A percentile compares a stretch with the other conserved stretches of the same genome.
These are phyloP conservation scores for Trichoderma citrinoviride DNA, from an alignment of 2,329 filamentous ascomycete genomes.

Conservation along the genomic window DNA sequence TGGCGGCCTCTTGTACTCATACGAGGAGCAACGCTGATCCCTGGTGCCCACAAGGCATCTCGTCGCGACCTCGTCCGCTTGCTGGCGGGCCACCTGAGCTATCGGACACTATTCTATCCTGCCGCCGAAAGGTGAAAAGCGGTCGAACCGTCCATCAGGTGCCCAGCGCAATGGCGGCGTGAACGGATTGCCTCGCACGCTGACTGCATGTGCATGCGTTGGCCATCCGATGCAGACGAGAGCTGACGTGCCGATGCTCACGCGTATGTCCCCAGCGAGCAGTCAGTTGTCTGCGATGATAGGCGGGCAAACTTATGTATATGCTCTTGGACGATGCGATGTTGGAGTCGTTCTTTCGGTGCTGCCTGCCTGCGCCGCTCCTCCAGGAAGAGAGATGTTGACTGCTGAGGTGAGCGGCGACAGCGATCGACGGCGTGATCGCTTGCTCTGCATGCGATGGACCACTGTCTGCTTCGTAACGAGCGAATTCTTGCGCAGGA, in stretches of 20 bases:
- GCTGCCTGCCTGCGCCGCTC: no score
- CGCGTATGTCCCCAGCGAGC: not conserved
- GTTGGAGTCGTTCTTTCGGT: not conserved
- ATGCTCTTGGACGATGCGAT: no score
- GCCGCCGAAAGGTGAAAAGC: not conserved
- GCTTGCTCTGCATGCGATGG: not conserved
- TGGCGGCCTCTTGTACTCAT: conserved; percentile 1
- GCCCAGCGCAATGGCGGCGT: not conserved
- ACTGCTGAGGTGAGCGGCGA: conserved; percentile 4
- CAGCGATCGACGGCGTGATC: not conserved
- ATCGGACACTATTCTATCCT: not conserved
- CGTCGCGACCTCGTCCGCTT: not conserved
- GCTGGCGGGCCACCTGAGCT: not conserved
- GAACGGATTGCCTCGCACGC: conserved; percentile 6
- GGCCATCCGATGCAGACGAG: conserved; percentile 11
- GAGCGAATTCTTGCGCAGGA: not conserved
- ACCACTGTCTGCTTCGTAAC: not conserved
- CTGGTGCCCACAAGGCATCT: not conserved
- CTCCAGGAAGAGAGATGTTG: not conserved
- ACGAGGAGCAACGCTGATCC: conserved; percentile 1
- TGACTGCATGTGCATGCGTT: conserved; percentile 19
- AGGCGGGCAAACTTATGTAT: not conserved
- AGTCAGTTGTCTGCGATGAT: not conserved
- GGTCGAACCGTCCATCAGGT: not conserved
- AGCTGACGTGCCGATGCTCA: conserved; percentile 13